phyloP scores from a whole-genome alignment of 805 yeast genomes.

The Suhomyces faveliae region DNA sequence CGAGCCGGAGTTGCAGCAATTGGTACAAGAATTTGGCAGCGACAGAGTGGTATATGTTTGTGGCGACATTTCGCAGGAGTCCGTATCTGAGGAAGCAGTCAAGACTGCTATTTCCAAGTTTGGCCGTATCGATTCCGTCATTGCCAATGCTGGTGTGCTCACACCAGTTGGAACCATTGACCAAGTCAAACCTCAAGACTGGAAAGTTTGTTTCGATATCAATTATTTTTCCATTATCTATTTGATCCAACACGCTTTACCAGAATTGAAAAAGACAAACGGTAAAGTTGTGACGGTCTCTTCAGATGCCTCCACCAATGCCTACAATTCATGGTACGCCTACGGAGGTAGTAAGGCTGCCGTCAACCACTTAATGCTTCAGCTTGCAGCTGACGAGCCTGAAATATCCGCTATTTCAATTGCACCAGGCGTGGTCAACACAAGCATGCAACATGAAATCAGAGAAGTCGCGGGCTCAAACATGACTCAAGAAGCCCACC shows the following conservation, averaged over 20 bases:
- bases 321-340: constrained; percentile 79
- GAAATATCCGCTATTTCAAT: constrained; percentile 59
- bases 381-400: constrained; percentile 68
- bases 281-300: constrained; percentile 80
- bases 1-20: constrained; percentile 41
- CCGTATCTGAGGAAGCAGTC: constrained; percentile 39
- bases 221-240: constrained; percentile 76
- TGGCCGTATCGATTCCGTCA: constrained; percentile 60
- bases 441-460: constrained; percentile 81
- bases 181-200: constrained; percentile 49
- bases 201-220: constrained; percentile 69
- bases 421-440: constrained; percentile 95
- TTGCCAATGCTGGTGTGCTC: constrained; percentile 81
- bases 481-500: constrained; percentile 61
- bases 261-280: constrained; percentile 50
- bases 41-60: constrained; percentile 49
- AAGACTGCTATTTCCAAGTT: constrained; percentile 45
- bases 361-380: constrained; percentile 67
- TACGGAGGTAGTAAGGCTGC: constrained; percentile 94
- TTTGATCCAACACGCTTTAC: constrained; percentile 54
- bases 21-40: constrained; percentile 45
- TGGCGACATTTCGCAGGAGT: constrained; percentile 59
- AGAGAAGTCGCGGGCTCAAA: constrained; percentile 57
- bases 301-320: constrained; percentile 77
- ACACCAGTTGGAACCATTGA: constrained; percentile 64